phyloP scores from a whole-genome alignment of 139 green algal species.

The Eudorina sp. region DNA sequence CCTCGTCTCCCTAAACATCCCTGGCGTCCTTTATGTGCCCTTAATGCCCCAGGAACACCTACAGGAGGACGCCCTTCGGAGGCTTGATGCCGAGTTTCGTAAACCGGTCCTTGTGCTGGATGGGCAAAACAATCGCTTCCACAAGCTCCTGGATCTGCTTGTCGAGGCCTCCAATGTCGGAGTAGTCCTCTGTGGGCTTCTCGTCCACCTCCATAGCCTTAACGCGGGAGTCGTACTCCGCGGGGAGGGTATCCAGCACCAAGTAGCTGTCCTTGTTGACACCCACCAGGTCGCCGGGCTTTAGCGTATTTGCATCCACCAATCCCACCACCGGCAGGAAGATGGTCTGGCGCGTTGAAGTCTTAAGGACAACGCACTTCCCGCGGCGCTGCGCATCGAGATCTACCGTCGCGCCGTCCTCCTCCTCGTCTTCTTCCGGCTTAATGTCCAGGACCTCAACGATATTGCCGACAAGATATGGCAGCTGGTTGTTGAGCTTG shows the following conservation, averaged over 20 bases:
- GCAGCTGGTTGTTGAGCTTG: slow-evolving; percentile 98
- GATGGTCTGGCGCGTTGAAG: slow-evolving; percentile 96
- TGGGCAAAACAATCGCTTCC: slow-evolving; percentile 98
- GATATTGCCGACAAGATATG: slow-evolving; percentile 98
- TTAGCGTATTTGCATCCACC: slow-evolving; percentile 91
- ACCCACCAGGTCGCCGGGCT: slow-evolving; percentile 95
- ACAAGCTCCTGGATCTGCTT: slow-evolving; percentile 99
- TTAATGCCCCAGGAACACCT: slow-evolving; percentile 14
- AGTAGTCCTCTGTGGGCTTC: slow-evolving; percentile 99
- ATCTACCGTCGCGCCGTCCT: slow-evolving; percentile 89
- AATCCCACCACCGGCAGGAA: slow-evolving; percentile 98
- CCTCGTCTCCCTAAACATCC: too few species aligned
- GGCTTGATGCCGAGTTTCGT: slow-evolving; percentile 92
- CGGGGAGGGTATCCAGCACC: slow-evolving; percentile 97
- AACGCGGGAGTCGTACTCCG: slow-evolving; percentile 98
- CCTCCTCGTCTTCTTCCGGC: slow-evolving; percentile 93
- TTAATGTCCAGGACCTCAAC: slow-evolving; percentile 97
- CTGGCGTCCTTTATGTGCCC: too few species aligned
- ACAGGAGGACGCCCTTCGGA: slow-evolving; percentile 86
- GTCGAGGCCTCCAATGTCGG: slow-evolving; percentile 97
- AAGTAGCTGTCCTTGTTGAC: slow-evolving; percentile 99
- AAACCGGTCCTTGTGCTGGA: slow-evolving; percentile 98
- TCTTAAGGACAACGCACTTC: slow-evolving; percentile 99
- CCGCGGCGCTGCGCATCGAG: slow-evolving; percentile 91
- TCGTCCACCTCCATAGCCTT: slow-evolving; percentile 99